Evolutionary conservation across 352 stramenopile species (phyloP).

Genomic region (Pythium dissimile): DNA sequence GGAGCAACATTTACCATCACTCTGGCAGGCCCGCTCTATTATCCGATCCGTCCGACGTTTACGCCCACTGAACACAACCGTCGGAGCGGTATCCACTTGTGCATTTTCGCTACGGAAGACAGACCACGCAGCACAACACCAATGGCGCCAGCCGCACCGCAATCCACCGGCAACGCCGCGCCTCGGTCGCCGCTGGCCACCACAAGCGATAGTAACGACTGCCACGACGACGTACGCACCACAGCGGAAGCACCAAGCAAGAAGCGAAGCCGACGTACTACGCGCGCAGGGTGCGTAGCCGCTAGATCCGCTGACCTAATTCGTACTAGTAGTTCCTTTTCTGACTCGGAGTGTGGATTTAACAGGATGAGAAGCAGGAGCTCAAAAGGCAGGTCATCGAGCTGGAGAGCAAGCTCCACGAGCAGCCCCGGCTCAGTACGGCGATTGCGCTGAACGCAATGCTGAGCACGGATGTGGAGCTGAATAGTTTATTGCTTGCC

Average conservation of each 20-base stretch:
- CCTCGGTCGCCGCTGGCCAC: background rate
- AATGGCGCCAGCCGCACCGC: background rate
- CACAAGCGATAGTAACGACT: constrained; percentile 8
- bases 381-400: constrained; percentile 3
- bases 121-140: background rate
- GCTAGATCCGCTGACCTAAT: background rate
- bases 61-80: too few relatives aligned
- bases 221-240: background rate
- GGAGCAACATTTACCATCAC: too few relatives aligned
- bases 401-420: background rate
- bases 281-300: constrained; percentile 10
- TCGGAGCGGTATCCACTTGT: too few relatives aligned
- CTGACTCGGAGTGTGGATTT: background rate
- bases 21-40: too few relatives aligned
- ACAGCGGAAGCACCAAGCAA: background rate
- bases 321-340: background rate
- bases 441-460: background rate
- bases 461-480: background rate
- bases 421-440: background rate
- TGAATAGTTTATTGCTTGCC: constrained; percentile 5
- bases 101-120: too few relatives aligned
- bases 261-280: constrained; percentile 22
- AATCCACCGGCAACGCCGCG: background rate
- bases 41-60: too few relatives aligned
- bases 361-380: background rate